phyloP scores from a whole-genome alignment of 768 basidiomycete species.

The Trametes sanguinea region DNA sequence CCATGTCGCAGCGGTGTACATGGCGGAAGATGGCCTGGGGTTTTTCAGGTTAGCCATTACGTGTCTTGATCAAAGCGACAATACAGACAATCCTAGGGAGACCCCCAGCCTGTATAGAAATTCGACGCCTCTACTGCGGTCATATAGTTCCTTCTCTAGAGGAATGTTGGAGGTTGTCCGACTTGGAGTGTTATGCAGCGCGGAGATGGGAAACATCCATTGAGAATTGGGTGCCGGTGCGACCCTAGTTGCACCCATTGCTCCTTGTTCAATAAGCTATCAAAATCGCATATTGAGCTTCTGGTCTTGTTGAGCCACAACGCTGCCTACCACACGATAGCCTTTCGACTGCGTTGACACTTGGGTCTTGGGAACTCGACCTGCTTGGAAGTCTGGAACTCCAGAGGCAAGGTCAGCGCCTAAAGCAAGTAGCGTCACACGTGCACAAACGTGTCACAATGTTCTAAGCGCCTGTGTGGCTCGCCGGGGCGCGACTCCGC shows the following conservation, averaged over 20 bases:
- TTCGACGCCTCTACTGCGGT: slow-evolving; percentile 79
- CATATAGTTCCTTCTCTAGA: slow-evolving; percentile 71
- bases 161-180: slow-evolving; percentile 44
- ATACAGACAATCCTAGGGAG: slow-evolving; percentile 71
- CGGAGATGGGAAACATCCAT: slow-evolving; percentile 71
- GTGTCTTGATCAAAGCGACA: not conserved
- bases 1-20: slow-evolving; percentile 88
- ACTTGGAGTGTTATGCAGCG: slow-evolving; percentile 62
- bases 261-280: not conserved
- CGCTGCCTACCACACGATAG: too few species aligned
- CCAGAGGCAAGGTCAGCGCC: too few species aligned
- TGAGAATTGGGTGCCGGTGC: slow-evolving; percentile 42
- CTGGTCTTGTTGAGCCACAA: too few species aligned
- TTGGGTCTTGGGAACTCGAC: too few species aligned
- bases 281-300: too few species aligned
- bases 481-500: too few species aligned
- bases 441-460: not conserved
- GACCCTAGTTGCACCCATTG: slow-evolving; percentile 20
- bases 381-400: too few species aligned
- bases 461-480: too few species aligned
- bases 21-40: slow-evolving; percentile 71
- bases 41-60: slow-evolving; percentile 21
- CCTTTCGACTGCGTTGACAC: too few species aligned
- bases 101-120: slow-evolving; percentile 83
- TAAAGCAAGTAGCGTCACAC: not conserved